Percentiles rank a stretch among this genome's conserved stretches.
phyloP scores from a whole-genome alignment of 805 yeast genomes.

The Candida anglica region DNA sequence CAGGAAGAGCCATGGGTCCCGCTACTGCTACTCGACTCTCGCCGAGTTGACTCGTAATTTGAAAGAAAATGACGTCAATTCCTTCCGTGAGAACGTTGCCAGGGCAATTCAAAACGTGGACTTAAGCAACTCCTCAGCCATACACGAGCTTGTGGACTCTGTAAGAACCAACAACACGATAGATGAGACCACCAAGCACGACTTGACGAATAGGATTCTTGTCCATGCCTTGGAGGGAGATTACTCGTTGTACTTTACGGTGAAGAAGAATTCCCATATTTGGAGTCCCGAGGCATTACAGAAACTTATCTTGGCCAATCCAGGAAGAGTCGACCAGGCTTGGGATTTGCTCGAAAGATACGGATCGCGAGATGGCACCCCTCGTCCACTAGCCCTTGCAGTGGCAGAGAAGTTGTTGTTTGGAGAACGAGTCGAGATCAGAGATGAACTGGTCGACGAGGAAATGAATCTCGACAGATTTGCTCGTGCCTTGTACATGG shows the following conservation, averaged over 20 bases:
- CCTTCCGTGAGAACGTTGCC: no score
- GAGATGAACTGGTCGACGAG: constrained; percentile 25
- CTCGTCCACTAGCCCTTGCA: constrained; percentile 12
- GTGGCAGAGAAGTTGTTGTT: constrained; percentile 32
- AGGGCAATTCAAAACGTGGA: no score
- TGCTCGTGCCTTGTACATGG: constrained; percentile 8
- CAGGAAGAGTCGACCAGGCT: constrained; percentile 50
- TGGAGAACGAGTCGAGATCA: constrained; percentile 33
- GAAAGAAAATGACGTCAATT: no score
- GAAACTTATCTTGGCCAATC: constrained; percentile 38
- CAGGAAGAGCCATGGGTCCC: no score
- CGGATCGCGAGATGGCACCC: constrained; percentile 12
- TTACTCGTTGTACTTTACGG: constrained; percentile 25
- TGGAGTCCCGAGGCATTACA: constrained; percentile 9
- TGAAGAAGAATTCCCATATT: constrained; percentile 12
- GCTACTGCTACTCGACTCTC: background rate
- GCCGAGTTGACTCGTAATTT: no score
- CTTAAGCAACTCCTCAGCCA: no score
- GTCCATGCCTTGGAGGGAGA: constrained; percentile 15
- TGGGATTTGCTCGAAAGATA: constrained; percentile 42
- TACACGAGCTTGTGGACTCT: no score
- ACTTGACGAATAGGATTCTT: constrained; percentile 15
- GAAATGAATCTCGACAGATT: constrained; percentile 9
- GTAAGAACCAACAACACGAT: no score
- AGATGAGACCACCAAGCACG: no score